Conservation (phyloP, 2,329 filamentous ascomycete genomes). For the Albifimbria verrucaria region DNA sequence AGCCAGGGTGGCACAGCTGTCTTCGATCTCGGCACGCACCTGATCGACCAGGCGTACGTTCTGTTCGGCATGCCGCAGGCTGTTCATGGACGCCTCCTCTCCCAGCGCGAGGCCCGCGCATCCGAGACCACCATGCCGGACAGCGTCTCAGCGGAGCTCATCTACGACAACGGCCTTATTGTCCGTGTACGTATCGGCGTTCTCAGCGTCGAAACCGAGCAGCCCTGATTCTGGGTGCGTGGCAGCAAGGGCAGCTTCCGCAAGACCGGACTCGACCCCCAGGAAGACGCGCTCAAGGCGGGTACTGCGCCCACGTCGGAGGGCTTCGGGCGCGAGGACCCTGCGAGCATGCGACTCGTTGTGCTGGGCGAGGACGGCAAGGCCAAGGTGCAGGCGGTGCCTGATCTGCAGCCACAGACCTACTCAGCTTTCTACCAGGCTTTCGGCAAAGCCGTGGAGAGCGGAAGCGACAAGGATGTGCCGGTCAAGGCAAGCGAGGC, state of each 20-base stretch:
- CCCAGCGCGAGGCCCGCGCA: constrained; percentile 51
- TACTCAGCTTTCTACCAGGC: constrained; percentile 66
- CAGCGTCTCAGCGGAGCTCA: constrained; percentile 60
- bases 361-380: constrained; percentile 49
- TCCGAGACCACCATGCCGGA: constrained; percentile 51
- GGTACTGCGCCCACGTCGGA: constrained; percentile 60
- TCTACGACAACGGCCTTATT: constrained; percentile 60
- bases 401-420: constrained; percentile 62
- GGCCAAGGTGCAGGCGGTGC: constrained; percentile 45
- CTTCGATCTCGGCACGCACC: constrained; percentile 73
- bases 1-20: constrained; percentile 62
- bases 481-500: constrained; percentile 53
- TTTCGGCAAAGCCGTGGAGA: constrained; percentile 44
- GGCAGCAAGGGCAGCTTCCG: constrained; percentile 72
- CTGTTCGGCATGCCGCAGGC: constrained; percentile 66
- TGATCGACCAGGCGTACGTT: constrained; percentile 71
- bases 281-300: constrained; percentile 69
- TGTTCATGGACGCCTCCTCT: constrained; percentile 66
- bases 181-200: constrained; percentile 68
- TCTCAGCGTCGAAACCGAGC: constrained; percentile 64
- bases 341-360: constrained; percentile 57
- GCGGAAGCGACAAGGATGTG: constrained; percentile 45
- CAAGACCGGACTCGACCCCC: constrained; percentile 68
- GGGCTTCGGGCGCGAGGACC: constrained; percentile 63
- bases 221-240: constrained; percentile 74